These are phyloP conservation scores for Aegilops tauschii DNA, from an alignment of 176 grass and related monocot genomes.

Conservation along the genomic window DNA sequence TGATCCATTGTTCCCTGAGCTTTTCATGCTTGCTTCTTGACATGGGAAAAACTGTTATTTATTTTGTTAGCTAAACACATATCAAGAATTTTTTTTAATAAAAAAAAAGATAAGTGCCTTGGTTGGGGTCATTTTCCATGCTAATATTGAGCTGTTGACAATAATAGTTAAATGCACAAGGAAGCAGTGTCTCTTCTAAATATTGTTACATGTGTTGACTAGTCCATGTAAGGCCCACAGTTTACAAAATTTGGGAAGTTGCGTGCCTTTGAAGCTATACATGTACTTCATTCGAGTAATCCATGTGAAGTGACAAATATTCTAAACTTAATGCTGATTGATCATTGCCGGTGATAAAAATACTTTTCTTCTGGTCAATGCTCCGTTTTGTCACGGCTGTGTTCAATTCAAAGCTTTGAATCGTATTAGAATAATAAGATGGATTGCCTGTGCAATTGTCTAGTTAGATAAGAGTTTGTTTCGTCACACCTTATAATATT, in stretches of 20 bases:
- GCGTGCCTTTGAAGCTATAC: not conserved
- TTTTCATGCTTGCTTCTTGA: constrained; percentile 14
- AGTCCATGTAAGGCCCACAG: not conserved
- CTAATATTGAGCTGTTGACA: not conserved
- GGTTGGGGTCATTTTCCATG: not conserved
- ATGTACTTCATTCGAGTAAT: constrained; percentile 24
- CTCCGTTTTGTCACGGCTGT: not conserved
- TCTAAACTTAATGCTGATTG: not conserved
- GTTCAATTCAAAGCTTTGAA: not conserved
- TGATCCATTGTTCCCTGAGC: not conserved
- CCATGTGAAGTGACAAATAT: not conserved
- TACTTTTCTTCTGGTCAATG: constrained; percentile 2
- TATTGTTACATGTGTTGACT: constrained; percentile 20
- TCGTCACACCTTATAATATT: not conserved
- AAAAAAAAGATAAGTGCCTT: not conserved
- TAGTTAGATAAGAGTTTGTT: not conserved
- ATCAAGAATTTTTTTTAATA: not conserved
- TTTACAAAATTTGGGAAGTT: not conserved
- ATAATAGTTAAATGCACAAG: not conserved
- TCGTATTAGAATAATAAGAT: not conserved
- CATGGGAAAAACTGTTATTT: not conserved
- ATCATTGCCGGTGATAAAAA: not conserved
- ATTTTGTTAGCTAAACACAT: not conserved
- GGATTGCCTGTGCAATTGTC: not conserved
- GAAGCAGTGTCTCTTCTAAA: not conserved